phyloP scores from a whole-genome alignment of 2,329 filamentous ascomycete species.

The Hypoxylon sp. region DNA sequence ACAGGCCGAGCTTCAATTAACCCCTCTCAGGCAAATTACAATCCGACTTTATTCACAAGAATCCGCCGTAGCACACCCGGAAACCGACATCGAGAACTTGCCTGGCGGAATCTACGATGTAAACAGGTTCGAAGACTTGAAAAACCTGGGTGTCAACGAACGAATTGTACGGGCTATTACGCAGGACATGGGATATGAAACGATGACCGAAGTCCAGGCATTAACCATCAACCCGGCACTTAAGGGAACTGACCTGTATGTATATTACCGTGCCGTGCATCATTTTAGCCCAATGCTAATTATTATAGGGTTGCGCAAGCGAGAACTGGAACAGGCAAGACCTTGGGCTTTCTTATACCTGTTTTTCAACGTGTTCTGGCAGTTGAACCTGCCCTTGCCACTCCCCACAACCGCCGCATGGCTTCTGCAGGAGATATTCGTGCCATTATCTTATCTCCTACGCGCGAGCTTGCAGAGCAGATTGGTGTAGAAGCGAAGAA shows the following conservation, averaged over 20 bases:
- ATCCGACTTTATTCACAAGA: slow-evolving; percentile 48
- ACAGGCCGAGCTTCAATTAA: slow-evolving; percentile 27
- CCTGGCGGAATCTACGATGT: slow-evolving; percentile 48
- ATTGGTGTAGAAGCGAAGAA: slow-evolving; percentile 84
- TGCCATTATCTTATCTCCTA: slow-evolving; percentile 82
- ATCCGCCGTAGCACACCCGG: slow-evolving; percentile 39
- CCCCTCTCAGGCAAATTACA: slow-evolving; percentile 40
- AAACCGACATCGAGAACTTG: slow-evolving; percentile 33
- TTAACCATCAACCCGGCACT: slow-evolving; percentile 86
- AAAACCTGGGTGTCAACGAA: slow-evolving; percentile 68
- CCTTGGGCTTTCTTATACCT: slow-evolving; percentile 91
- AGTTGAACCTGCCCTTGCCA: slow-evolving; percentile 72
- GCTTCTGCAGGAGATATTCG: slow-evolving; percentile 72
- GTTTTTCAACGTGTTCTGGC: slow-evolving; percentile 83
- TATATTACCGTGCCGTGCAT: slow-evolving; percentile 34
- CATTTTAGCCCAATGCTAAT: slow-evolving; percentile 31
- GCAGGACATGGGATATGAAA: slow-evolving; percentile 79
- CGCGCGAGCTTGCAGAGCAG: slow-evolving; percentile 84
- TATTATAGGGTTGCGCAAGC: slow-evolving; percentile 84
- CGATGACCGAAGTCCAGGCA: slow-evolving; percentile 93
- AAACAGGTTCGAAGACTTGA: slow-evolving; percentile 63
- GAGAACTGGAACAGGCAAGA: slow-evolving; percentile 97
- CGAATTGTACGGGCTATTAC: slow-evolving; percentile 79
- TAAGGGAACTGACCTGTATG: slow-evolving; percentile 86
- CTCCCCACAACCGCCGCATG: slow-evolving; percentile 55